Evolutionary conservation across 1,139 yeast species (phyloP), one percentile per base, ranked within the genome.

Genomic region (Yamadazyma songkhlaensis): DNA sequence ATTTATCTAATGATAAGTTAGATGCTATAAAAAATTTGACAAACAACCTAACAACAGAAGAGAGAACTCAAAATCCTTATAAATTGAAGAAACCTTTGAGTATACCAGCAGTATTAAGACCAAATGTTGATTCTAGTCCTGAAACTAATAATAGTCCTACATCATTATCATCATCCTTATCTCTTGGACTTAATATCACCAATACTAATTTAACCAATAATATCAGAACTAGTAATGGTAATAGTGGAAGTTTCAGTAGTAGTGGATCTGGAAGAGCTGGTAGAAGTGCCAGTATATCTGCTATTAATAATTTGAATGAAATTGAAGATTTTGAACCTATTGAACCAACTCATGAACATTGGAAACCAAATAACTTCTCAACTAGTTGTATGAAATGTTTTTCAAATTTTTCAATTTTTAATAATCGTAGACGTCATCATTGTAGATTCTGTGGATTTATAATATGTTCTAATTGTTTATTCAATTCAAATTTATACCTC

Each of bases 391-490:
- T 65, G 68, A 62, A 60, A 43, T 70, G 75, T 46, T 65, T 67
- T 42, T 59, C 55, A 28, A 50, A 57, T 6, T 67, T 70, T 46
- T 63, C 67, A 15, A 59, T 54, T 35, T 55, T 67, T 31, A 56
- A 60, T 47, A 61, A 52, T 33, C 43, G 57, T 13, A 48, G 72
- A 34, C 51, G 72, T 34, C 76, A 70, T 49, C 75, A 70, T 48
- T 70, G 75, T 47, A 50, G 75, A 15, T 69, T 68, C 44, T 70
- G 75, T 47, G 76, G 76, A 2, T 49, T 56, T 36, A 55, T 67
- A 10, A 64, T 57, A 39, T 70, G 76, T 47, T 52, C 54, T 20
- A 59, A 55, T 35, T 70, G 76, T 42, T 50, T 69, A 38, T 53
- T 47, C 39, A 52, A 52, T 32, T 45, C 37, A 1, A 42, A 26